These are phyloP conservation scores for Sporothrix sp. DNA, from an alignment of 2,329 filamentous ascomycete species.

Conservation along the genomic window DNA sequence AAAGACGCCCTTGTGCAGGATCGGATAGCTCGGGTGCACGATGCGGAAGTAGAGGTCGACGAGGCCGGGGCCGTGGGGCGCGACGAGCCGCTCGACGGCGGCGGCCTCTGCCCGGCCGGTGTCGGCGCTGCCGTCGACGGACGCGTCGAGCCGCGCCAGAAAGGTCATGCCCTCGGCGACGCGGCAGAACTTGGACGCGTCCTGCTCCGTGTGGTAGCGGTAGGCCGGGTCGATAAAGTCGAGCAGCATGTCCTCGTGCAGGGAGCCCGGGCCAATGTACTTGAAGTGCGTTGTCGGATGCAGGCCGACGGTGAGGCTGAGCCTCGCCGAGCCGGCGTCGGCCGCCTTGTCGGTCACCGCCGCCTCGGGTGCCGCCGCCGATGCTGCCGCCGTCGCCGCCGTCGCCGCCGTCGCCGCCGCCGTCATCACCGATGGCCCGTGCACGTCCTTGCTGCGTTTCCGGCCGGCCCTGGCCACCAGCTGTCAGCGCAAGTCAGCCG, in stretches of 20 bases:
- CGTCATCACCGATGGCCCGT: too few species aligned
- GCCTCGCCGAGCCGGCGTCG: slow-evolving; percentile 19
- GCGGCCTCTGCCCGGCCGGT: slow-evolving; percentile 3
- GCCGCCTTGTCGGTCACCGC: slow-evolving; percentile 18
- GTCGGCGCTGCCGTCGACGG: slow-evolving; percentile 16
- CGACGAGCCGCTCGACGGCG: slow-evolving; percentile 41
- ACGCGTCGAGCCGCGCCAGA: slow-evolving; percentile 19
- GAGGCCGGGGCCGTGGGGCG: slow-evolving; percentile 64
- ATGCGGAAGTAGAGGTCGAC: slow-evolving; percentile 74
- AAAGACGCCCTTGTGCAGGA: slow-evolving; percentile 73
- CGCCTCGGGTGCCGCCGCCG: slow-evolving; percentile 41
- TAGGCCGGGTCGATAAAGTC: slow-evolving; percentile 19
- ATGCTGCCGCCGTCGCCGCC: too few species aligned
- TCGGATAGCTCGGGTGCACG: slow-evolving; percentile 72
- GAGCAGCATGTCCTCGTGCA: slow-evolving; percentile 21
- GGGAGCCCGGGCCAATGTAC: slow-evolving; percentile 45
- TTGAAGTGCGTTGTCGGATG: slow-evolving; percentile 50
- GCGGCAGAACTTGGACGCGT: slow-evolving; percentile 20
- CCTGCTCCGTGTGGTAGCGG: slow-evolving; percentile 13
- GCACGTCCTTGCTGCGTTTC: too few species aligned
- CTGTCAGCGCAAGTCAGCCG: too few species aligned
- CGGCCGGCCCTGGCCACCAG: too few species aligned
- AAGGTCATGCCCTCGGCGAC: slow-evolving; percentile 20
- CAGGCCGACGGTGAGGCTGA: slow-evolving; percentile 41
- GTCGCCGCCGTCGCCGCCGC: too few species aligned